Percentiles rank a stretch among this genome's conserved stretches.
Conservation (phyloP, 2,329 filamentous ascomycete genomes). For the Didymella segeticola region DNA sequence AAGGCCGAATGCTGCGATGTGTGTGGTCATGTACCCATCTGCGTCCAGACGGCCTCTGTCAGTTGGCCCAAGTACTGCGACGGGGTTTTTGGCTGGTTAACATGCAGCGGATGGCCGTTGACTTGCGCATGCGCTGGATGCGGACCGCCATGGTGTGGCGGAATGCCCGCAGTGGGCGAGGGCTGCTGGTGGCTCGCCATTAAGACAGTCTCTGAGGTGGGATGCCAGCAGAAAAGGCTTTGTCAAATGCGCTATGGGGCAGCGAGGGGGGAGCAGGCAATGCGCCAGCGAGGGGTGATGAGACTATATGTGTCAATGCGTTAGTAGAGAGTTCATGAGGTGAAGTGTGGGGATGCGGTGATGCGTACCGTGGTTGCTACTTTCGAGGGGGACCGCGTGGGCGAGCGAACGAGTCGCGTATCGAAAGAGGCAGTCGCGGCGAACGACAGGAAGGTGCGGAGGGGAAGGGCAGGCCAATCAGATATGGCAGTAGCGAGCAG, state of each 20-base stretch:
- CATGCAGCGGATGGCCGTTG: constrained; percentile 62
- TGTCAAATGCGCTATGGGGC: constrained; percentile 13
- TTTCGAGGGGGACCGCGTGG: constrained; percentile 20
- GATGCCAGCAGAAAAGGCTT: constrained; percentile 6
- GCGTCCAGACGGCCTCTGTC: constrained; percentile 90
- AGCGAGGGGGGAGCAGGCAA: constrained; percentile 17
- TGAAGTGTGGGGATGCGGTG: not conserved
- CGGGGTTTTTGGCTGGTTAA: constrained; percentile 65
- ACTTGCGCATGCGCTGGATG: constrained; percentile 67
- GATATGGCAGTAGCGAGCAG: not conserved
- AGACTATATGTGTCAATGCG: not conserved
- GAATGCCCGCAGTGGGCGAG: constrained; percentile 78
- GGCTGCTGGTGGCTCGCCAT: constrained; percentile 79
- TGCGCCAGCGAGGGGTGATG: not conserved
- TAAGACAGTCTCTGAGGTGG: constrained; percentile 2
- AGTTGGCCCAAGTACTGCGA: constrained; percentile 77
- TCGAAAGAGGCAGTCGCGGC: constrained; percentile 33
- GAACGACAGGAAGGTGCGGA: constrained; percentile 34
- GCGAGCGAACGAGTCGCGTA: constrained; percentile 26
- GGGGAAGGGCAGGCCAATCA: constrained; percentile 23
- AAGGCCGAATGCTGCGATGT: constrained; percentile 23
- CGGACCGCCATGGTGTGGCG: constrained; percentile 70
- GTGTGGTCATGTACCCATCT: constrained; percentile 73
- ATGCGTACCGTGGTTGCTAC: constrained; percentile 25
- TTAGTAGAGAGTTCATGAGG: not conserved